Percentiles rank a stretch among this genome's conserved stretches.
These are phyloP conservation scores for button mushroom (Agaricus bisporus) DNA, from an alignment of 768 basidiomycete species.

Conservation along the genomic window DNA sequence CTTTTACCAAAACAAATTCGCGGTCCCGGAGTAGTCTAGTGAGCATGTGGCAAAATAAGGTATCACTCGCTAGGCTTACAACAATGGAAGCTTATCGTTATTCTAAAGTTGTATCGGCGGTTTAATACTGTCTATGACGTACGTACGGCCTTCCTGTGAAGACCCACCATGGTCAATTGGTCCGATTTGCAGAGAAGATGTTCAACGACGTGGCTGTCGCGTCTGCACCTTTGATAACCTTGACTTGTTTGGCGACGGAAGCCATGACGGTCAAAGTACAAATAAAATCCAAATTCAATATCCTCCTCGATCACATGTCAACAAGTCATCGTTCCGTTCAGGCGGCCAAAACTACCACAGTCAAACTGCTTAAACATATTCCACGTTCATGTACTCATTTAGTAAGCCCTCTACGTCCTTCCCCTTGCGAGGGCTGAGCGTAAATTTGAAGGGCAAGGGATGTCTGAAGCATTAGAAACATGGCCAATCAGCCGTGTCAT, in stretches of 20 bases:
- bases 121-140: background rate
- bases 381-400: background rate
- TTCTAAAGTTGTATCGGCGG: background rate
- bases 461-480: background rate
- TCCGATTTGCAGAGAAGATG: too few relatives aligned
- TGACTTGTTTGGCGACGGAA: too few relatives aligned
- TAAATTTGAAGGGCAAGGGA: background rate
- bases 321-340: too few relatives aligned
- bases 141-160: background rate
- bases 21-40: background rate
- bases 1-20: conserved; percentile 1
- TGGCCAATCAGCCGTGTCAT: background rate
- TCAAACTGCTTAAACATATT: background rate
- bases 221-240: too few relatives aligned
- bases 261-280: too few relatives aligned
- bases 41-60: conserved; percentile 2
- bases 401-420: background rate
- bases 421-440: background rate
- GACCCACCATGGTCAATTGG: conserved; percentile 1
- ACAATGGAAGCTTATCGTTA: too few relatives aligned
- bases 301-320: too few relatives aligned
- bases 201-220: too few relatives aligned
- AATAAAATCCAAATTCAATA: too few relatives aligned
- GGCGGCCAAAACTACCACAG: too few relatives aligned
- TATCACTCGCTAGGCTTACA: too few relatives aligned